phyloP scores from a whole-genome alignment of 108 stramenopile species.

The Poteriospumella lacustris region DNA sequence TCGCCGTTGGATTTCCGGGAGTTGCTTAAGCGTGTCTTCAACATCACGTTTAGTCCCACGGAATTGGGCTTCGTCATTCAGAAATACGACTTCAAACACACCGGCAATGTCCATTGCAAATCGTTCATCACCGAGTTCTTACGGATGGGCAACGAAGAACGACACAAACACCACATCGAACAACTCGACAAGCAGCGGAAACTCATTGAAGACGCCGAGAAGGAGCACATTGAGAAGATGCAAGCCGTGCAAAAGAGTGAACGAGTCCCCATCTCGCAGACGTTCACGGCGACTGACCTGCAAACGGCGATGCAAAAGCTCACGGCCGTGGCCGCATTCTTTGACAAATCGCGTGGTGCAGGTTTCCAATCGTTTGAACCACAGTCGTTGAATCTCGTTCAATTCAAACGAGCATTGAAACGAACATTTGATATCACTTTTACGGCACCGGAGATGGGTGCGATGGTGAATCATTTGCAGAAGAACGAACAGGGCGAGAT shows the following conservation, averaged over 20 bases:
- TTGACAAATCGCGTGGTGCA: background rate
- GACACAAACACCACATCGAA: background rate
- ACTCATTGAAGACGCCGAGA: background rate
- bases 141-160: background rate
- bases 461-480: slow-evolving; percentile 5
- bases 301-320: slow-evolving; percentile 5
- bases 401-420: slow-evolving; percentile 4
- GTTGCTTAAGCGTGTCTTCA: slow-evolving; percentile 2
- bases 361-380: slow-evolving; percentile 4
- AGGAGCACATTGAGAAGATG: slow-evolving; percentile 1
- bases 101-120: slow-evolving; percentile 2
- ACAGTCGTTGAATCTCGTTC: background rate
- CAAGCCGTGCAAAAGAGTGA: background rate
- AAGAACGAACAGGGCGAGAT: background rate
- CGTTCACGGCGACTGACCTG: background rate
- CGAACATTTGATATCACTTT: slow-evolving; percentile 3
- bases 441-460: background rate
- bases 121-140: background rate
- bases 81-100: slow-evolving; percentile 5
- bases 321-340: background rate
- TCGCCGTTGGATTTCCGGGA: slow-evolving; percentile 12
- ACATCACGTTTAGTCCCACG: background rate
- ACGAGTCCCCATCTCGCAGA: background rate
- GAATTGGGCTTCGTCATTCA: slow-evolving; percentile 18
- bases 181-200: slow-evolving; percentile 14